Percentiles rank a stretch among this genome's conserved stretches.
These are phyloP conservation scores for Alternaria consortialis DNA, from an alignment of 2,329 filamentous ascomycete genomes.

Conservation along the genomic window DNA sequence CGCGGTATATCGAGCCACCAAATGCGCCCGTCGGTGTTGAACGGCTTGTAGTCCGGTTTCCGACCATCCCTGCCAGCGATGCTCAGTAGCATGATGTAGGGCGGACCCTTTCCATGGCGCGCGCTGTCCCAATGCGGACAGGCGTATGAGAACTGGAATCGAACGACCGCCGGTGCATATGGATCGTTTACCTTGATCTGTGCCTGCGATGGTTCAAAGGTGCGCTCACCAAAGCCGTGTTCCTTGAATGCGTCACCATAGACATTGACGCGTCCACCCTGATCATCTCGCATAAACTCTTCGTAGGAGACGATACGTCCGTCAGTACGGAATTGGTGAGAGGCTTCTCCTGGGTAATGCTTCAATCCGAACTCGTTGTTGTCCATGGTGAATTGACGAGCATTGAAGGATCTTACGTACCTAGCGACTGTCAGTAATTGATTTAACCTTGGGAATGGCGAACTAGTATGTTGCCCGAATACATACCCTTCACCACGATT, in stretches of 20 bases:
- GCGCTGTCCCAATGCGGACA: constrained; percentile 87
- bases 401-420: constrained; percentile 75
- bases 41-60: constrained; percentile 72
- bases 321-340: constrained; percentile 78
- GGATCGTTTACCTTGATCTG: constrained; percentile 69
- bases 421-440: constrained; percentile 13
- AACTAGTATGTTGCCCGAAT: constrained; percentile 12
- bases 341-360: constrained; percentile 77
- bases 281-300: constrained; percentile 75
- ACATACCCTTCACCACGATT: constrained; percentile 62
- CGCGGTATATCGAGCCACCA: constrained; percentile 79
- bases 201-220: constrained; percentile 68
- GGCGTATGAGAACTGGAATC: constrained; percentile 81
- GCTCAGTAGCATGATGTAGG: constrained; percentile 74
- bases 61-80: constrained; percentile 69
- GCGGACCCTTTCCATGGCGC: constrained; percentile 70
- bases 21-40: constrained; percentile 77
- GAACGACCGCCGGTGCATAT: constrained; percentile 57
- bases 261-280: constrained; percentile 56
- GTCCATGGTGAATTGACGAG: constrained; percentile 62
- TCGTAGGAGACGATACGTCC: constrained; percentile 77
- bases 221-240: constrained; percentile 63
- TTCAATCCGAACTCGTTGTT: constrained; percentile 84
- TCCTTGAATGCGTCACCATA: constrained; percentile 33
- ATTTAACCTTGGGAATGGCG: too few relatives aligned